Percentiles rank a stretch among this genome's conserved stretches.
phyloP scores from a whole-genome alignment of 768 basidiomycete genomes.

The Pilatotrama ljubarskyi region DNA sequence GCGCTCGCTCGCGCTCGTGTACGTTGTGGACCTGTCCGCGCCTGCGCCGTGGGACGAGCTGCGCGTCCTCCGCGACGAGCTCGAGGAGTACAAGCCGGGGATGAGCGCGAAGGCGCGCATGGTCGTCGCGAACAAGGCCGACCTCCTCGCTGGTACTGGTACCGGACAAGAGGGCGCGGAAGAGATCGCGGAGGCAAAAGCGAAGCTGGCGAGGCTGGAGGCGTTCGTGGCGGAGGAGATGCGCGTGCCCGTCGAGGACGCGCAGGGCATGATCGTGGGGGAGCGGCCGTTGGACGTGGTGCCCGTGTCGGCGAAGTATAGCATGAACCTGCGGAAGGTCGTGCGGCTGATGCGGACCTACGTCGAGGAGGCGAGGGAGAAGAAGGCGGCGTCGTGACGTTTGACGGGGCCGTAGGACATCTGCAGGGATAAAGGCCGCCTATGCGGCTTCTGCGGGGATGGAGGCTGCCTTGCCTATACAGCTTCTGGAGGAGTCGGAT shows the following conservation, averaged over 20 bases:
- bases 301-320: constrained; percentile 83
- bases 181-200: constrained; percentile 52
- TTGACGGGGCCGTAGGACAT: too few relatives aligned
- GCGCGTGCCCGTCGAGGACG: constrained; percentile 27
- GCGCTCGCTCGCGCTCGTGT: constrained; percentile 84
- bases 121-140: constrained; percentile 95
- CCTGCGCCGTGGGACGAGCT: constrained; percentile 80
- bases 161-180: constrained; percentile 43
- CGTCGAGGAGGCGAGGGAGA: constrained; percentile 50
- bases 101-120: constrained; percentile 76
- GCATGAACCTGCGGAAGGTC: constrained; percentile 73
- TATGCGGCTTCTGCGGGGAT: neutral
- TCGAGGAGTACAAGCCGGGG: constrained; percentile 78
- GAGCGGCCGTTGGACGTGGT: constrained; percentile 62
- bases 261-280: constrained; percentile 22
- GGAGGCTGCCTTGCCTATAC: neutral
- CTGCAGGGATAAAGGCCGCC: neutral
- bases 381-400: neutral
- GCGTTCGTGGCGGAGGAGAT: constrained; percentile 54
- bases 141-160: constrained; percentile 62
- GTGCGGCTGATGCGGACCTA: constrained; percentile 69
- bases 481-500: too few relatives aligned
- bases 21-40: constrained; percentile 86
- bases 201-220: constrained; percentile 58
- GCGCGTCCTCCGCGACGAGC: constrained; percentile 68